A percentile compares a stretch with the other conserved stretches of the same genome.
Evolutionary conservation across 106 monocot genomes (phyloP).

Genomic region (Xerophyta viscosa): DNA sequence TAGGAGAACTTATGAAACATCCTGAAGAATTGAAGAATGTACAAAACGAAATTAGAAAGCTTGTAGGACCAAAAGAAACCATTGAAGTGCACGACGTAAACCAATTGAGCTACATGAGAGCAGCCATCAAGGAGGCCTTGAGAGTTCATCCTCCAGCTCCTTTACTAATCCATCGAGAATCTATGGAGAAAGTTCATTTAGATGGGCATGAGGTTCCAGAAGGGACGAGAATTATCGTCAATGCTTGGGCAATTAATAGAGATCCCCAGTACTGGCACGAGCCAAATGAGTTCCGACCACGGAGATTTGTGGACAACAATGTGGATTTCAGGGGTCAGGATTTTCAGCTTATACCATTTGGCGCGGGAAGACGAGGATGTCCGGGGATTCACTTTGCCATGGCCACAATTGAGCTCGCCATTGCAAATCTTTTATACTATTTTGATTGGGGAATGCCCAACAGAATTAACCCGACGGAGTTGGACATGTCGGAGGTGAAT

Average conservation of each 20-base stretch:
- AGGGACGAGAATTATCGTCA: not conserved
- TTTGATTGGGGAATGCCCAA: slow-evolving; percentile 5
- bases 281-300: not conserved
- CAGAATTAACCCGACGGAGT: not conserved
- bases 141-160: not conserved
- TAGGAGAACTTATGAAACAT: slow-evolving; percentile 1
- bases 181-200: not conserved
- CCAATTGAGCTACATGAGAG: not conserved
- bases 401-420: not conserved
- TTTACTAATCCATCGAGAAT: not conserved
- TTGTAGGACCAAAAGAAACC: not conserved
- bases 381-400: not conserved
- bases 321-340: slow-evolving; percentile 1
- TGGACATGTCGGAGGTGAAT: not conserved
- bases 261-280: not conserved
- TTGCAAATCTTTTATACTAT: slow-evolving; percentile 2
- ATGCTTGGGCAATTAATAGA: not conserved
- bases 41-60: not conserved
- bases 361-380: not conserved
- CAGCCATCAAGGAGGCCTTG: not conserved
- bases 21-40: not conserved
- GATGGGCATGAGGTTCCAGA: not conserved
- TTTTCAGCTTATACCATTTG: not conserved
- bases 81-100: not conserved
- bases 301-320: not conserved